A percentile compares a stretch with the other conserved stretches of the same genome.
These are phyloP conservation scores for Sphagnum magellanicum DNA, from an alignment of 228 moss, liverwort and hornwort genomes.

Conservation along the genomic window DNA sequence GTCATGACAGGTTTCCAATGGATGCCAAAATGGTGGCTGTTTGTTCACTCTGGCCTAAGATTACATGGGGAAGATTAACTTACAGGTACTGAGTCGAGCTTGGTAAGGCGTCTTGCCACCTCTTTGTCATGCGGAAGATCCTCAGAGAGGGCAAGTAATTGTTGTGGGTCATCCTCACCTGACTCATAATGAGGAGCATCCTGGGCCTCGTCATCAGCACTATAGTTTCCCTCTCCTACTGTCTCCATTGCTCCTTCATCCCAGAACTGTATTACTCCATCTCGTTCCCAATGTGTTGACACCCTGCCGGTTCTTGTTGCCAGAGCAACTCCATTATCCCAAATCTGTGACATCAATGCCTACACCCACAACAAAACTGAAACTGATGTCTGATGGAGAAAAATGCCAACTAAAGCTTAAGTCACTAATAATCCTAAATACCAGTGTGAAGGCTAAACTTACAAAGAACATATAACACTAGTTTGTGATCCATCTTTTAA, in stretches of 20 bases:
- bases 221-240: constrained; percentile 27
- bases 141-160: constrained; percentile 48
- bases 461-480: not conserved
- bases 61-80: constrained; percentile 7
- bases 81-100: constrained; percentile 56
- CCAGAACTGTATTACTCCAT: constrained; percentile 36
- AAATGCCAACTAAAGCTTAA: too few species aligned
- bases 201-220: constrained; percentile 6
- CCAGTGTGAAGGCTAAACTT: too few species aligned
- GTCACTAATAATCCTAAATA: too few species aligned
- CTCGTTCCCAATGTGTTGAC: constrained; percentile 21
- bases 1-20: too few species aligned
- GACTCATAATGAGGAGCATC: constrained; percentile 8
- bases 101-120: constrained; percentile 51
- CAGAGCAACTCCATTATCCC: constrained; percentile 9
- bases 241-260: constrained; percentile 29
- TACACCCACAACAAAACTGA: constrained; percentile 4
- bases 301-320: constrained; percentile 16
- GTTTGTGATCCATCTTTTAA: not conserved
- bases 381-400: not conserved
- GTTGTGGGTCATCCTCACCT: constrained; percentile 17
- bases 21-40: too few species aligned
- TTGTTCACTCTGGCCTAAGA: too few species aligned
- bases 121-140: constrained; percentile 53
- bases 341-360: constrained; percentile 11